Evolutionary conservation across 2,329 filamentous ascomycete species (phyloP).

Genomic region (Orbilia ellipsospora): DNA sequence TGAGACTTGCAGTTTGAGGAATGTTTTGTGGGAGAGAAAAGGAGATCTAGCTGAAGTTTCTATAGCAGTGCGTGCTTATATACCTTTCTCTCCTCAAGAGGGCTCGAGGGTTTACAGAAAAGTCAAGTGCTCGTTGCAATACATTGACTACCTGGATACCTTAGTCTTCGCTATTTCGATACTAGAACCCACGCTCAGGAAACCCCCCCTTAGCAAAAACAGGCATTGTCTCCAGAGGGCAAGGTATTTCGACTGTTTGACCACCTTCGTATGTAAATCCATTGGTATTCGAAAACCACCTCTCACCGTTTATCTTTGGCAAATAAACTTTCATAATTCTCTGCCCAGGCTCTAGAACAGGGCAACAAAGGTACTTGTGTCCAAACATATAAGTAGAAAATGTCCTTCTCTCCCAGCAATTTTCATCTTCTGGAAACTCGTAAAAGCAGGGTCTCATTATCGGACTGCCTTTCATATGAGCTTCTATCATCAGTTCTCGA

Average conservation of each 20-base stretch:
- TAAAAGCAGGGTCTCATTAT: neutral
- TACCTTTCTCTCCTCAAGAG: no score
- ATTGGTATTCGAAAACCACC: neutral
- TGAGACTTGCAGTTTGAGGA: no score
- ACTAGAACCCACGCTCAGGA: no score
- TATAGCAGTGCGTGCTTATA: no score
- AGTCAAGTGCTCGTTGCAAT: no score
- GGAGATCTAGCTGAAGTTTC: no score
- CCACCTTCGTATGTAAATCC: neutral
- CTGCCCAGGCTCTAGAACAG: neutral
- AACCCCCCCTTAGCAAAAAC: neutral
- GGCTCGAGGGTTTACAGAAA: no score
- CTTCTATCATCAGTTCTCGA: neutral
- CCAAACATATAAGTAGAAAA: constrained; percentile 6
- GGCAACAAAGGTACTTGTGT: constrained; percentile 1
- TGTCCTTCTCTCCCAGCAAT: neutral
- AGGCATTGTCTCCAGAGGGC: neutral
- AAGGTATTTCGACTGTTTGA: constrained; percentile 2
- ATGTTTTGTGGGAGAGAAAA: no score
- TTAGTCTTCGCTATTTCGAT: no score
- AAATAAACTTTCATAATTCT: neutral
- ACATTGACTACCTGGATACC: no score
- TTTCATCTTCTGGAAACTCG: constrained; percentile 2
- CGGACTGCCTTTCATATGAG: neutral
- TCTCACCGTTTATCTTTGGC: neutral